These are phyloP conservation scores for Alloascoidea africana DNA, from an alignment of 805 yeast genomes.

Conservation along the genomic window DNA sequence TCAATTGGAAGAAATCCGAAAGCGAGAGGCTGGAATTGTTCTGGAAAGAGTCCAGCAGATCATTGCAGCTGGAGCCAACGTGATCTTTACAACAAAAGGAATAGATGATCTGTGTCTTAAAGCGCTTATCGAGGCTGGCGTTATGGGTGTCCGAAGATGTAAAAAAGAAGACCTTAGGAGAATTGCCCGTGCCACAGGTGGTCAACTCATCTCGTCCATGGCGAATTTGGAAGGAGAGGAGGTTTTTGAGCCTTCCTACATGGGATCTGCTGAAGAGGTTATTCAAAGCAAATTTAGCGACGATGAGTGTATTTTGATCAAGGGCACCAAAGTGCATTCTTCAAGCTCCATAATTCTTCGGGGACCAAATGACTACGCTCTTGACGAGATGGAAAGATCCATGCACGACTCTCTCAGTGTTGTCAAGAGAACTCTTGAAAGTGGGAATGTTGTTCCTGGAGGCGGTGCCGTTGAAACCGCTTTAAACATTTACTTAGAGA, in stretches of 20 bases:
- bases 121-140: conserved; percentile 81
- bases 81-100: conserved; percentile 85
- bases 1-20: conserved; percentile 82
- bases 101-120: conserved; percentile 87
- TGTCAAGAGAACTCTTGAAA: conserved; percentile 89
- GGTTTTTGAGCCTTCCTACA: conserved; percentile 66
- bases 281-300: conserved; percentile 84
- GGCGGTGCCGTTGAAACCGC: conserved; percentile 99
- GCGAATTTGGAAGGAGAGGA: conserved; percentile 95
- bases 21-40: conserved; percentile 76
- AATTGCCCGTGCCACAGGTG: conserved; percentile 97
- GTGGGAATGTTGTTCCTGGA: conserved; percentile 93
- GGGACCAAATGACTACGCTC: conserved; percentile 85
- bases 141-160: conserved; percentile 94
- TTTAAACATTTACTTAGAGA: conserved; percentile 84
- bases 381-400: conserved; percentile 98
- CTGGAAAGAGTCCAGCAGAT: conserved; percentile 73
- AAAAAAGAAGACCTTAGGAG: conserved; percentile 92
- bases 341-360: conserved; percentile 84
- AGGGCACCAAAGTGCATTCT: conserved; percentile 83
- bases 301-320: conserved; percentile 89
- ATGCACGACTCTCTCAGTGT: conserved; percentile 89
- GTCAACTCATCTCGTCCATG: conserved; percentile 72
- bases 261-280: conserved; percentile 87
- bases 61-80: conserved; percentile 82